Base-by-base conservation (phyloP, 225 moss, liverwort and hornwort genomes). In the Asterella californica region DNA sequence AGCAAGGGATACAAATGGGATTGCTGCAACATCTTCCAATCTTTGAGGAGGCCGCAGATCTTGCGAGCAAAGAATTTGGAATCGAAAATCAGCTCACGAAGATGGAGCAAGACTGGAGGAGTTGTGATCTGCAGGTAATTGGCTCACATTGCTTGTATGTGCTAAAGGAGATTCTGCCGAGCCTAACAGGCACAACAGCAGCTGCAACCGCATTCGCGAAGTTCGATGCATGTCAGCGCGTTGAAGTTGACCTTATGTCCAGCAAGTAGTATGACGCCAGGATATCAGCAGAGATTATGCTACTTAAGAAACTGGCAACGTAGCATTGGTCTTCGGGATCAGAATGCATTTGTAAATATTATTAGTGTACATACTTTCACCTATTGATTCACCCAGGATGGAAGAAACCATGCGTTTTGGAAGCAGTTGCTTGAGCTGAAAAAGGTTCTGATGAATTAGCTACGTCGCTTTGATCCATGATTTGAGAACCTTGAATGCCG, bases 41-140 rank as follows among this genome's bases (percentile, higher is more conserved):
- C 42, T 88, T 93, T 70, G 88, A 96, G 84, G 89, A 92, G 68
- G 84, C 91, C 25, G 86, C 92, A 0, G 92, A 96, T 42, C 79
- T 96, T 66, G 92, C 95, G 27, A 89, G 91, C 78, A 96, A 96
- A 81, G 95, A 96, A 52, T 92, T 78, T 86, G 81, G 86, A 55
- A 92, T 93, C 80, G 95, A 96, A 70, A 86, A 87, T 75, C 90
- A 89, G 29, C 86, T 96, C 2, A 71, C 65, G 36, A 96, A 92
- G 84, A 96, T 93, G 95, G 92, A 92, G 78, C 59, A 86, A 6
- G 95, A 96, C 68, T 96, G 93, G 95, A 81, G 88, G 78, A 85
- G 74, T 74, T 81, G 91, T 70, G 62, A 90, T 60, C 78, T 95
- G 47, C 81, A 86, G 89, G 95, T 95, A 67, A 24, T 36, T 9